phyloP scores from a whole-genome alignment of 2,329 filamentous ascomycete species.

The Neoarthrinium moseri region DNA sequence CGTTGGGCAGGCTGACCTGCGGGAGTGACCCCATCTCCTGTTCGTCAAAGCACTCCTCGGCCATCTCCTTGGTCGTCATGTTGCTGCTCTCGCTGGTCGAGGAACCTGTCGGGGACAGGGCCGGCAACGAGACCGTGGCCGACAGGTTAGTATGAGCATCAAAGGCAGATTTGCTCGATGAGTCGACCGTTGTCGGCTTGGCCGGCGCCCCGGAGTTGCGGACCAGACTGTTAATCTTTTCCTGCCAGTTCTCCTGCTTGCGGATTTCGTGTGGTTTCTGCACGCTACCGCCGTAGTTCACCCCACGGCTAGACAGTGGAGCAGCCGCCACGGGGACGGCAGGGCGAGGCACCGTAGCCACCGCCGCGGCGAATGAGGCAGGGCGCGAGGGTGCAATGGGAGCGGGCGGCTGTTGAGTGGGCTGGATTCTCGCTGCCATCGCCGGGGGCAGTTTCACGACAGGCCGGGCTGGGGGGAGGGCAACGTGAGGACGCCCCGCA shows the following conservation, averaged over 20 bases:
- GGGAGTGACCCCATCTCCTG: conserved; percentile 79
- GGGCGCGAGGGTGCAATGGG: conserved; percentile 28
- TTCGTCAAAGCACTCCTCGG: conserved; percentile 78
- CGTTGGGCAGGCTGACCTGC: conserved; percentile 64
- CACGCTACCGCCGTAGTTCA: conserved; percentile 21
- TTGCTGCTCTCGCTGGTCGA: conserved; percentile 40
- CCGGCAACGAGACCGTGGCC: conserved; percentile 72
- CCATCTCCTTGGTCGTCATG: conserved; percentile 64
- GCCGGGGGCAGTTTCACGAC: conserved; percentile 80
- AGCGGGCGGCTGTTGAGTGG: conserved; percentile 38
- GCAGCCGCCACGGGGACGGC: conserved; percentile 5
- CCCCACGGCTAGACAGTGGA: conserved; percentile 16
- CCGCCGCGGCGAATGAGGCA: conserved; percentile 43
- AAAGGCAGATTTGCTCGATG: conserved; percentile 65
- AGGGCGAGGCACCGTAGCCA: conserved; percentile 23
- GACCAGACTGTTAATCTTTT: conserved; percentile 76
- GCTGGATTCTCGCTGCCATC: conserved; percentile 74
- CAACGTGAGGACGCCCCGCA: conserved; percentile 63
- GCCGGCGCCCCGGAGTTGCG: conserved; percentile 53
- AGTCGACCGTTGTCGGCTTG: conserved; percentile 62
- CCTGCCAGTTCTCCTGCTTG: conserved; percentile 65
- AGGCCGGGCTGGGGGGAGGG: conserved; percentile 67
- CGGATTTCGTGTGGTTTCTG: conserved; percentile 28
- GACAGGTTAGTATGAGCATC: conserved; percentile 47
- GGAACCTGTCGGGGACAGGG: conserved; percentile 27